Conservation (phyloP, 163 green algal genomes). For the Scenedesmus sp. region DNA sequence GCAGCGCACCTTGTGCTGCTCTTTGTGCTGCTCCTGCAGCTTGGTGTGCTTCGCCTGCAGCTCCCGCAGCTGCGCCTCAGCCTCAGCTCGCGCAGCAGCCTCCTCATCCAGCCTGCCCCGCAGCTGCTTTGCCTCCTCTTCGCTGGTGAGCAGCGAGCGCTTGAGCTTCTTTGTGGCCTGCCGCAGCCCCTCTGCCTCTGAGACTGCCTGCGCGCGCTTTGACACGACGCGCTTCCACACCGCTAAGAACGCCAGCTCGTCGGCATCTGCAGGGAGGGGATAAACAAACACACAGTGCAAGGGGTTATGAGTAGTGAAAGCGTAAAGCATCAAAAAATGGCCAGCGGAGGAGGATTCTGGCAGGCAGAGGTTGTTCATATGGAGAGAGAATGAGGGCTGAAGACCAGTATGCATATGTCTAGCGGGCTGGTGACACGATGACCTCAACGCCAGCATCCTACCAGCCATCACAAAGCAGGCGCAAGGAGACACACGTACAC, state of each 20-base stretch:
- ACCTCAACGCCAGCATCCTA: not conserved
- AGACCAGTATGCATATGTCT: no score
- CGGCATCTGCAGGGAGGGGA: not conserved
- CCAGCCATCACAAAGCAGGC: not conserved
- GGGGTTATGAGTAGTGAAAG: no score
- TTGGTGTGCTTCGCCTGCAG: not conserved
- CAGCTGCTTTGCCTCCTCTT: not conserved
- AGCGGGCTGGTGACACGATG: not conserved
- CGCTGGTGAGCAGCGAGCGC: not conserved
- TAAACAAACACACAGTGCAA: not conserved
- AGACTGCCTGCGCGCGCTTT: not conserved
- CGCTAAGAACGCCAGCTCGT: conserved; percentile 43
- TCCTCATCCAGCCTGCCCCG: not conserved
- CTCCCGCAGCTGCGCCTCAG: not conserved
- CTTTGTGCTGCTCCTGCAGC: conserved; percentile 19
- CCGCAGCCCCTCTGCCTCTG: not conserved
- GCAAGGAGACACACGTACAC: not conserved
- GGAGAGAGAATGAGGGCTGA: no score
- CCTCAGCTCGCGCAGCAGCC: not conserved
- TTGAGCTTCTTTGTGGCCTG: not conserved
- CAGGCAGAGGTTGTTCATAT: no score
- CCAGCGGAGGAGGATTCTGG: no score
- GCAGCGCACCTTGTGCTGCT: conserved; percentile 10
- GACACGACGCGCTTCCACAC: conserved; percentile 38
- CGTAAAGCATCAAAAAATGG: no score